phyloP scores from a whole-genome alignment of 106 monocot genomes.

The Triglochin maritima region DNA sequence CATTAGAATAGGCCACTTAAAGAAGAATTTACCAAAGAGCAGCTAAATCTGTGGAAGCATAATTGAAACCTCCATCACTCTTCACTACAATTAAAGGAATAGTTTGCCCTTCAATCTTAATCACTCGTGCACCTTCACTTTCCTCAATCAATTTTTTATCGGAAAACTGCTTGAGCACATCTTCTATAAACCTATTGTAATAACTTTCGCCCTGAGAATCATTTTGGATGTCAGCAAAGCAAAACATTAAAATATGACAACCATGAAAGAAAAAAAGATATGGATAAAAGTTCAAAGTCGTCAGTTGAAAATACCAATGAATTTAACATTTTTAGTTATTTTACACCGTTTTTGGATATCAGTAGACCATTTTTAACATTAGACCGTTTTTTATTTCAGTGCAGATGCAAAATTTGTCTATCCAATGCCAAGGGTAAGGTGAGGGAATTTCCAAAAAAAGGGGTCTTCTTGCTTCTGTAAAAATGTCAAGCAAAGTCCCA shows the following conservation, averaged over 20 bases:
- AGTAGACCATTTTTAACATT: too few species aligned
- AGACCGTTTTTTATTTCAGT: too few species aligned
- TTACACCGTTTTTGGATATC: too few species aligned
- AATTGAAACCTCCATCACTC: slow-evolving; percentile 85
- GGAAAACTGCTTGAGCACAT: slow-evolving; percentile 45
- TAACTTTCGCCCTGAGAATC: slow-evolving; percentile 54
- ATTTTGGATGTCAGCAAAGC: not conserved
- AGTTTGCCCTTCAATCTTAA: slow-evolving; percentile 62
- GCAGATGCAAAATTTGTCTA: too few species aligned
- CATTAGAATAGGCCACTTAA: too few species aligned
- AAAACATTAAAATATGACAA: not conserved
- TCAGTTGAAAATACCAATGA: not conserved
- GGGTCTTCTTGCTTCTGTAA: not conserved
- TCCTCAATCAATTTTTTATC: slow-evolving; percentile 57
- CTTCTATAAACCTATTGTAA: slow-evolving; percentile 49
- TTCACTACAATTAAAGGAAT: slow-evolving; percentile 91
- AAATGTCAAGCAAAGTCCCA: not conserved
- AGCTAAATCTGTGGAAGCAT: slow-evolving; percentile 88
- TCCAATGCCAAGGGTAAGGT: too few species aligned
- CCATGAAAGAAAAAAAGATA: not conserved
- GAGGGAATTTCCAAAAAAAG: too few species aligned
- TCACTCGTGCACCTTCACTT: slow-evolving; percentile 84
- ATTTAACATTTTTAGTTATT: too few species aligned
- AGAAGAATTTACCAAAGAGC: slow-evolving; percentile 59
- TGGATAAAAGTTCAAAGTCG: not conserved